A percentile compares a stretch with the other conserved stretches of the same genome.
Evolutionary conservation across 1,284 basidiomycete species (phyloP).

Genomic region (Apiotrichum domesticum): DNA sequence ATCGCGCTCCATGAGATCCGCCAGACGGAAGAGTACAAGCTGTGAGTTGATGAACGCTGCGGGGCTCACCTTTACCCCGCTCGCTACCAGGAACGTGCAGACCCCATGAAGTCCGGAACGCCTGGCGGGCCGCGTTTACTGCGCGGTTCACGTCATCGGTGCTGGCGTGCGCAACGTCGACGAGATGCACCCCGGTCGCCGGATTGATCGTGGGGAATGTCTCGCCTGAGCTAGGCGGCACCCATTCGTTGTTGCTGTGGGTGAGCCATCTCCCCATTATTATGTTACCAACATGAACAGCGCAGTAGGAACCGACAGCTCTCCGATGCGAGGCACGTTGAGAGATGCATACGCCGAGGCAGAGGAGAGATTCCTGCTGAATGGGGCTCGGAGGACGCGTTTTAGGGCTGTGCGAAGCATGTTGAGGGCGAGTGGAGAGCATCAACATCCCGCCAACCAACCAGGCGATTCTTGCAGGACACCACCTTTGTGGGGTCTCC

Average conservation of each 20-base stretch:
- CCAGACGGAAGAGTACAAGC: slow-evolving; percentile 67
- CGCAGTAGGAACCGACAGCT: slow-evolving; percentile 65
- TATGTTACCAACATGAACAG: slow-evolving; percentile 61
- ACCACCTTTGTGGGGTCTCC: too few relatives aligned
- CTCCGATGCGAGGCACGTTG: slow-evolving; percentile 25
- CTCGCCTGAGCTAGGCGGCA: slow-evolving; percentile 19
- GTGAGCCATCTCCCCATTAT: not conserved
- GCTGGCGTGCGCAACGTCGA: slow-evolving; percentile 32
- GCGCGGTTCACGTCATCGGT: slow-evolving; percentile 69
- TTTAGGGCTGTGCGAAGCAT: too few relatives aligned
- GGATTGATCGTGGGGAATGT: slow-evolving; percentile 31
- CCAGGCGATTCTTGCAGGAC: too few relatives aligned
- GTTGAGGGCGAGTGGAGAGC: too few relatives aligned
- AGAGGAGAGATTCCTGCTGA: not conserved
- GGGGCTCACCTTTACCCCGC: slow-evolving; percentile 54
- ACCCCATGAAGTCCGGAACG: slow-evolving; percentile 85
- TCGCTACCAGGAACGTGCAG: slow-evolving; percentile 76
- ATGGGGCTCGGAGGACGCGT: not conserved
- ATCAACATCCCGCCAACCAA: too few relatives aligned
- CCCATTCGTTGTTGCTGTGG: slow-evolving; percentile 35
- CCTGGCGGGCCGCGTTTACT: slow-evolving; percentile 69
- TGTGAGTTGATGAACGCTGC: too few relatives aligned
- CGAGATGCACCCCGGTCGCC: slow-evolving; percentile 54
- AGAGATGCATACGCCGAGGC: slow-evolving; percentile 13
- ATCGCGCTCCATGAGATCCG: slow-evolving; percentile 83